Evolutionary conservation across 345 rosid species (phyloP), one percentile per base, ranked within the genome.

Genomic region (Eucalyptus tenuipes): DNA sequence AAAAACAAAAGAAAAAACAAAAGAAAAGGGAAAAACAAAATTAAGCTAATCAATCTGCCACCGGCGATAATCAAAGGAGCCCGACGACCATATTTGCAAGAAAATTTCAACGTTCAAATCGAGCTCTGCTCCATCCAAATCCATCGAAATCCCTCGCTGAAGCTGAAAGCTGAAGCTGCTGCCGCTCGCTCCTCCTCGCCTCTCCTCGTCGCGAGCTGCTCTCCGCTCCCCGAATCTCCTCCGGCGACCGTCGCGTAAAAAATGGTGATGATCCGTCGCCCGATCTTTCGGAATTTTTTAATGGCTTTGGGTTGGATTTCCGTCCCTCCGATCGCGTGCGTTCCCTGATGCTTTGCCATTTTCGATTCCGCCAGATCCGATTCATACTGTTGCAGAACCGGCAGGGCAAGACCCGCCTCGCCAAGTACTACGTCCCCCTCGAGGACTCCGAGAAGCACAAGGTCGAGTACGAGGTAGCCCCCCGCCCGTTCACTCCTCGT

Each of bases 321-420:
- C 47, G 64, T 57, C 15, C 12, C 82, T 40, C 82, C 24, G 29
- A 20, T 75, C 82, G 27, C 15, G 84, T 22, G 15, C 84, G 8
- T 75, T 75, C 84, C 2, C 84, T 11, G 84, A 37, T 75, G 84
- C 29, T 11, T 71, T 5, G 29, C n/a, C n/a, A 25, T 5, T 27
- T 61, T 13, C 33, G 82, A 75, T 20, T 75, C 31, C 47, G 82
- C 82, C 87, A 86, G 99, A 97, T 97, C 98, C 99, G 99, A 44
- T 96, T 97, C 95, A 97, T 97, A 87, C 94, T 97, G 90, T 91
- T 97, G 90, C 99, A 97, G 93, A 97, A 97, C 94, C 94, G 99
- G 93, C 98, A 97, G 91, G 99, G 99, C 20, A 97, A 97, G 97
- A 97, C 99, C 88, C 99, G 99, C 92, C 98, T 97, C 16, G 99